Conservation (phyloP, 1,284 basidiomycete genomes). For the Heterobasidion occidentale region DNA sequence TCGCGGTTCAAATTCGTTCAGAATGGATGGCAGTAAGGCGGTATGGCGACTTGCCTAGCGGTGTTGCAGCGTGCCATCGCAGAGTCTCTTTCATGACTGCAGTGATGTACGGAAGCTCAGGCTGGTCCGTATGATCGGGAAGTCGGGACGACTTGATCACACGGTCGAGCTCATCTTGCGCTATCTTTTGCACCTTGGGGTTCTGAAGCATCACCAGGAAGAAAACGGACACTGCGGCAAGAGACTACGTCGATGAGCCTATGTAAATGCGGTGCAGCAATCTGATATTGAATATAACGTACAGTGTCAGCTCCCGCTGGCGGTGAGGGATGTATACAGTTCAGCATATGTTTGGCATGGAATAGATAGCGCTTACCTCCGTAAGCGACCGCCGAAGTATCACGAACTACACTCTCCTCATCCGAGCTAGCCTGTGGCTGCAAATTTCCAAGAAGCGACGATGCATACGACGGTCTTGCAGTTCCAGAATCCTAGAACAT, state of each 20-base stretch:
- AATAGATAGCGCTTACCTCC: slow-evolving; percentile 5
- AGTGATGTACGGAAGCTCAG: slow-evolving; percentile 23
- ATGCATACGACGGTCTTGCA: slow-evolving; percentile 12
- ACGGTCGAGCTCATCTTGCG: slow-evolving; percentile 22
- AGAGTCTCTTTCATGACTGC: slow-evolving; percentile 26
- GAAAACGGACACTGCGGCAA: slow-evolving; percentile 13
- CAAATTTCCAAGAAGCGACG: slow-evolving; percentile 13
- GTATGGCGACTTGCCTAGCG: slow-evolving; percentile 14
- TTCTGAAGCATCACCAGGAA: slow-evolving; percentile 22
- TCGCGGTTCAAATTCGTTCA: background rate
- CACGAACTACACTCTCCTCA: slow-evolving; percentile 9
- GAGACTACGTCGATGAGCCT: background rate
- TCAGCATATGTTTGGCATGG: background rate
- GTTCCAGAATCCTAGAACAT: slow-evolving; percentile 7
- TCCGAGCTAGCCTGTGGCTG: slow-evolving; percentile 9
- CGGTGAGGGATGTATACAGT: background rate
- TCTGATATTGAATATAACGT: background rate
- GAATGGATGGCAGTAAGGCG: background rate
- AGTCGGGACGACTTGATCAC: slow-evolving; percentile 20
- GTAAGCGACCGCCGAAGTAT: slow-evolving; percentile 14
- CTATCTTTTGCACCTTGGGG: slow-evolving; percentile 22
- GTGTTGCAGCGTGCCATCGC: slow-evolving; percentile 24
- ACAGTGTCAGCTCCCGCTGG: slow-evolving; percentile 15
- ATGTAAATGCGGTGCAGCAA: background rate
- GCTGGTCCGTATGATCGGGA: slow-evolving; percentile 24